Percentiles rank a stretch among this genome's conserved stretches.
Conservation (phyloP, 2,329 filamentous ascomycete genomes). For the Arthrocladium fulminans region DNA sequence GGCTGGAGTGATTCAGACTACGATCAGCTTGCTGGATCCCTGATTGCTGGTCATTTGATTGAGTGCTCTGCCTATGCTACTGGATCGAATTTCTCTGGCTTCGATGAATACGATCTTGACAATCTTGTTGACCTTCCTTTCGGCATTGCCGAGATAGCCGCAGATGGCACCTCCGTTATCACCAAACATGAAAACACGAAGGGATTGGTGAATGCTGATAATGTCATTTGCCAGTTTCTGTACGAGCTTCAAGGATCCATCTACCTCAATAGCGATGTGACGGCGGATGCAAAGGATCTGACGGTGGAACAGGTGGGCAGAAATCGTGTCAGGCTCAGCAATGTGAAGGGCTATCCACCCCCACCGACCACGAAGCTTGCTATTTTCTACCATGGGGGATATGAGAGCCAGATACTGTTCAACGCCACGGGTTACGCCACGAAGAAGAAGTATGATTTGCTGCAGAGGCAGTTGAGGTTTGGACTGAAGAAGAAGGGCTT, state of each 20-base stretch:
- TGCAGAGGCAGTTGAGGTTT: constrained; percentile 40
- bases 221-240: constrained; percentile 40
- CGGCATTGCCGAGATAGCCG: constrained; percentile 43
- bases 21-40: constrained; percentile 42
- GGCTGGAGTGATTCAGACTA: constrained; percentile 42
- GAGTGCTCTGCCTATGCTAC: constrained; percentile 49
- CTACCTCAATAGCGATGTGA: constrained; percentile 16
- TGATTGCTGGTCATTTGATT: constrained; percentile 46
- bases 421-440: constrained; percentile 44
- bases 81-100: constrained; percentile 48
- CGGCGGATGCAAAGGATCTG: constrained; percentile 28
- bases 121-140: constrained; percentile 38
- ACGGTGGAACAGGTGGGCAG: constrained; percentile 29
- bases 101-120: constrained; percentile 32
- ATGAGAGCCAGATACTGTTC: constrained; percentile 37
- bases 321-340: constrained; percentile 29
- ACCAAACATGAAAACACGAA: constrained; percentile 41
- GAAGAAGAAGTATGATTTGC: constrained; percentile 41
- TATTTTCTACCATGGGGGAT: constrained; percentile 44
- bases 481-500: constrained; percentile 33
- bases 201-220: constrained; percentile 36
- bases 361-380: constrained; percentile 46
- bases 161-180: constrained; percentile 39
- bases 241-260: constrained; percentile 39
- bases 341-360: constrained; percentile 36